Evolutionary conservation across 106 monocot species (phyloP).

Genomic region (Platanthera zijinensis): DNA sequence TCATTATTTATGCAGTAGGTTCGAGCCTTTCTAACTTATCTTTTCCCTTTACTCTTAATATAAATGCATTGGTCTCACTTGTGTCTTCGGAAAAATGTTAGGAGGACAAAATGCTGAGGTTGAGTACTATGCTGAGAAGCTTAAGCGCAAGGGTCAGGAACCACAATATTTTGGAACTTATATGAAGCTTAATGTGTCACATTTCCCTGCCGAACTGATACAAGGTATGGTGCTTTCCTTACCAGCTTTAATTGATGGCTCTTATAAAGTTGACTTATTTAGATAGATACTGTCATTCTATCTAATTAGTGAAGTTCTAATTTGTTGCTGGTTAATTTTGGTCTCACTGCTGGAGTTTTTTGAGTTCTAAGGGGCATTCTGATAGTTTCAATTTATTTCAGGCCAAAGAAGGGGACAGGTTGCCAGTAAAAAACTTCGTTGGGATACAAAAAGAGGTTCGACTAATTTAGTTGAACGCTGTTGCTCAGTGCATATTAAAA

Average conservation of each 20-base stretch:
- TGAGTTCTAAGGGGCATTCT: background rate
- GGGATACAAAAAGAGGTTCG: slow-evolving; percentile 45
- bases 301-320: background rate
- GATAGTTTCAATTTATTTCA: slow-evolving; percentile 17
- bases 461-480: background rate
- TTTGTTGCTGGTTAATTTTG: background rate
- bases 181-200: slow-evolving; percentile 38
- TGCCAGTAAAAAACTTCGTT: slow-evolving; percentile 42
- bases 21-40: background rate
- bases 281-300: background rate
- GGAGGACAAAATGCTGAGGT: slow-evolving; percentile 21
- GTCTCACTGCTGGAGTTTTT: background rate
- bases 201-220: slow-evolving; percentile 63
- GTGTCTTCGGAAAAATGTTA: background rate
- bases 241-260: background rate
- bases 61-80: background rate
- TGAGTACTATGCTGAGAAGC: slow-evolving; percentile 29
- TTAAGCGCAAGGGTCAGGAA: slow-evolving; percentile 19
- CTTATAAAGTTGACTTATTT: background rate
- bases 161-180: slow-evolving; percentile 43
- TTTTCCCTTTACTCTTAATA: background rate
- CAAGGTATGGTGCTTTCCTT: slow-evolving; percentile 29
- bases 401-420: slow-evolving; percentile 31
- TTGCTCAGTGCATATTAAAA: background rate
- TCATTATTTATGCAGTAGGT: background rate